Base-by-base conservation (phyloP, 225 moss, liverwort and hornwort species). In the Sphagnum tenellum region DNA sequence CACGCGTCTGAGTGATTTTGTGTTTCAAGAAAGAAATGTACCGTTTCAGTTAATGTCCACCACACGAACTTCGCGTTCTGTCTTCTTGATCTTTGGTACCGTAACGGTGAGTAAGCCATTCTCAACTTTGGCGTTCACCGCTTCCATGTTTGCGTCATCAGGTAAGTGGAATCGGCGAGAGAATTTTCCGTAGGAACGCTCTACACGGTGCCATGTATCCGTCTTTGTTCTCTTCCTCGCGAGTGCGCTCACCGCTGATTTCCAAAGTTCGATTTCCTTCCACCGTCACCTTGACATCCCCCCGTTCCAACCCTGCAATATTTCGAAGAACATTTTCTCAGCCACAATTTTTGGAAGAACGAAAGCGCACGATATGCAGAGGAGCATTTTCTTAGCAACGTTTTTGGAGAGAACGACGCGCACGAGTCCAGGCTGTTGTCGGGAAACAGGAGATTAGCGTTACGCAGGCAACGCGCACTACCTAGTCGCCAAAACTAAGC, bases 21-120 rank as follows among this genome's bases (percentile, higher is more conserved):
- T 29, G 29, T 29, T 29, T 29, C 29, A 29, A 29, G 29, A 29
- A 29, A 29, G 29, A 29, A 29, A 29, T 29, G 29, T 29, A 29
- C 29, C 29, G 29, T 0, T 29, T 29, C 29, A 29, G 29, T 29
- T 29, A 29, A 29, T 29, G 29, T 29, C 29, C 29, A 29, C 29
- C 29, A 29, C 29, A 29, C 29, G 29, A 29, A 29, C 29, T 29
- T 29, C 29, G 29, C 29, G 29, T 29, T 29, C 29, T 29, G 29
- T 29, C 29, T 29, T 29, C 29, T 29, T 29, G 29, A 29, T 29
- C 29, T 88, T 88, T 0, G 78, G 77, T 3, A 88, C 67, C 0
- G 73, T 78, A 5, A 88, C 71, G 0, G 86, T 86, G 45, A 91
- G 82, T 2, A 91, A 72, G 6, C 88, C 91, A 49, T 88, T 74